These are phyloP conservation scores for Xylaria sp. DNA, from an alignment of 2,329 filamentous ascomycete genomes.

Conservation along the genomic window DNA sequence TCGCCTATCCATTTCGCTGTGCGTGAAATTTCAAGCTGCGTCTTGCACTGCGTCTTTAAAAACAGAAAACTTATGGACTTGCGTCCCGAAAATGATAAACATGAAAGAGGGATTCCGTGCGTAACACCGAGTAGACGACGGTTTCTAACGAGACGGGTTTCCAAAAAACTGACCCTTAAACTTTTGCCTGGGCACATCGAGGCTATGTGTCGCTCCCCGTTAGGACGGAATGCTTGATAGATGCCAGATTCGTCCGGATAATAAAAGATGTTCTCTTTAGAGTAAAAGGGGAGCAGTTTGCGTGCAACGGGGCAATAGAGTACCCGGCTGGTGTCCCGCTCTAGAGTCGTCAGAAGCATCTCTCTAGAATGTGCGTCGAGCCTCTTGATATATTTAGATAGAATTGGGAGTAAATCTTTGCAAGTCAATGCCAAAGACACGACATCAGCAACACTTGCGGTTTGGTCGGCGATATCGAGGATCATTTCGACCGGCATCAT, in stretches of 20 bases:
- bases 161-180: background rate
- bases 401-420: constrained; percentile 12
- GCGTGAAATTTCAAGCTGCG: constrained; percentile 6
- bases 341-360: constrained; percentile 7
- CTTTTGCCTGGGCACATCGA: constrained; percentile 3
- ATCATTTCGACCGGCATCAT: constrained; percentile 23
- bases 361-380: constrained; percentile 15
- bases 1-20: constrained; percentile 1
- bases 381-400: constrained; percentile 15
- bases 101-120: constrained; percentile 17
- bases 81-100: constrained; percentile 8
- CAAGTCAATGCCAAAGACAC: constrained; percentile 18
- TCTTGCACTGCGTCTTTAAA: background rate
- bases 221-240: background rate
- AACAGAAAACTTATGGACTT: background rate
- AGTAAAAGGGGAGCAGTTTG: constrained; percentile 11
- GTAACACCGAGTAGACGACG: constrained; percentile 9
- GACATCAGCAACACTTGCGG: constrained; percentile 13
- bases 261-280: background rate
- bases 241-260: too few species aligned
- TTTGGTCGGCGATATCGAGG: constrained; percentile 18
- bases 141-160: constrained; percentile 16
- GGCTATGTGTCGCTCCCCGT: background rate
- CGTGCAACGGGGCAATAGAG: constrained; percentile 18
- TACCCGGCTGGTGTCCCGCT: constrained; percentile 15